Conservation (phyloP, 345 rosid species). For the Populus davidiana region DNA sequence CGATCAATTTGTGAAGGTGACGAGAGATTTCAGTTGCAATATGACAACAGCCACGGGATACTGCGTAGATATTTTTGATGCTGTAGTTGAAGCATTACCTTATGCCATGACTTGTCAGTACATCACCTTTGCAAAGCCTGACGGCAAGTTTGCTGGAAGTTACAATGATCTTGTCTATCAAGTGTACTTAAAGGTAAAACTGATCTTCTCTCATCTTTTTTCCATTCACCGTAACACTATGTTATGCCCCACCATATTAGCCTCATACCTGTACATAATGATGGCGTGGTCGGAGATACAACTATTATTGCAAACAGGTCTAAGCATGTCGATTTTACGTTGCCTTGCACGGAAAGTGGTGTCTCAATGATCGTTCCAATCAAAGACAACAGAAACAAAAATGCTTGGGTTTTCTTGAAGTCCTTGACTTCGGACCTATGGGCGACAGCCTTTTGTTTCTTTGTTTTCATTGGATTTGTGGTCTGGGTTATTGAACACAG, state of each 20-base stretch:
- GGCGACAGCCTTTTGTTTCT: slow-evolving; percentile 50
- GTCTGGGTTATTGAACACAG: too few relatives aligned
- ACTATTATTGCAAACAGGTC: slow-evolving; percentile 15
- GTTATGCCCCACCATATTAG: too few relatives aligned
- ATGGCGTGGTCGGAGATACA: slow-evolving; percentile 17
- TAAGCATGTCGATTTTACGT: slow-evolving; percentile 56
- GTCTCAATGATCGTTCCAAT: too few relatives aligned
- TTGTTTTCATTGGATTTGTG: slow-evolving; percentile 11
- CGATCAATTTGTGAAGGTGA: slow-evolving; percentile 29
- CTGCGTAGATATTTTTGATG: slow-evolving; percentile 36
- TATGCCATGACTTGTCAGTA: too few relatives aligned
- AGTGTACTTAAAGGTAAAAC: too few relatives aligned
- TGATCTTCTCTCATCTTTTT: too few relatives aligned
- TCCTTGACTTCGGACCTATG: slow-evolving; percentile 68
- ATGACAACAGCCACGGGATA: slow-evolving; percentile 17
- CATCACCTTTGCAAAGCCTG: too few relatives aligned
- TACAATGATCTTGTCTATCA: too few relatives aligned
- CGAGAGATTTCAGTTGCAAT: neutral
- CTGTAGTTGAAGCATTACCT: slow-evolving; percentile 10
- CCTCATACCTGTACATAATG: neutral
- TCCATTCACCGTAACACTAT: too few relatives aligned
- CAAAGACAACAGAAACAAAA: too few relatives aligned
- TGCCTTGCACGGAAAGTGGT: too few relatives aligned
- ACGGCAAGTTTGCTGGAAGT: too few relatives aligned
- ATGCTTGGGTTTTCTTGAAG: slow-evolving; percentile 55